Evolutionary conservation across 257 asterid species (phyloP), one percentile per base, ranked within the genome.

Genomic region (Capsicum pubescens): DNA sequence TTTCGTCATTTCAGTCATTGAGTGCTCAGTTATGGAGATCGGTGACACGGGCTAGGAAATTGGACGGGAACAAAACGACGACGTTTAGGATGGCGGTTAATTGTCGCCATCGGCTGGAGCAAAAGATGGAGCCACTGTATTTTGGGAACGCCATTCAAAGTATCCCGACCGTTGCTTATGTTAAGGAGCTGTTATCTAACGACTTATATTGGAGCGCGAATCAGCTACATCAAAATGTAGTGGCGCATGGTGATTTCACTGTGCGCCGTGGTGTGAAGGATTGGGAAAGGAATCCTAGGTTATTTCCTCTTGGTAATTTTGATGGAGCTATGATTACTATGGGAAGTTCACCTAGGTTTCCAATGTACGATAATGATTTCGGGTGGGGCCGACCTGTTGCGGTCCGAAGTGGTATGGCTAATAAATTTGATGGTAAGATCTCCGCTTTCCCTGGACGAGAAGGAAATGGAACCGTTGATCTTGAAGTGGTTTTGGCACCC

Each of bases 341-440:
- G 98, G 99, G 98, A 39, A 96, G 99, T 59, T 96, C 99, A 44
- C 99, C 99, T 7, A 92, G 99, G 84, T 96, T 95, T 87, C 99
- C 99, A 2, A 96, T 96, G 99, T 96, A 96, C 72, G 94, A 94
- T 83, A 96, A 94, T 15, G 98, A 96, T 86, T 96, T 96, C 35
- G 99, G 99, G 79, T 96, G 99, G 98, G 98, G 99, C 2, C 89
- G 91, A 2, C 98, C 99, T 0, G 11, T 94, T 84, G 99, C 94
- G 0, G 97, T 96, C 19, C 87, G 98, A 50, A 95, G 99, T 66
- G 99, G 99, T 0, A 79, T 87, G 91, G 99, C 99, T 4, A 95
- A 95, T 74, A 95, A 95, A 87, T 94, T 95, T 69, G 99, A 95
- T 83, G 99, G 99, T 0, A 96, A 96, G 93, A 96, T 96, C 77